Evolutionary conservation across 163 green algal species (phyloP).

Genomic region (Chloromonas sp.): DNA sequence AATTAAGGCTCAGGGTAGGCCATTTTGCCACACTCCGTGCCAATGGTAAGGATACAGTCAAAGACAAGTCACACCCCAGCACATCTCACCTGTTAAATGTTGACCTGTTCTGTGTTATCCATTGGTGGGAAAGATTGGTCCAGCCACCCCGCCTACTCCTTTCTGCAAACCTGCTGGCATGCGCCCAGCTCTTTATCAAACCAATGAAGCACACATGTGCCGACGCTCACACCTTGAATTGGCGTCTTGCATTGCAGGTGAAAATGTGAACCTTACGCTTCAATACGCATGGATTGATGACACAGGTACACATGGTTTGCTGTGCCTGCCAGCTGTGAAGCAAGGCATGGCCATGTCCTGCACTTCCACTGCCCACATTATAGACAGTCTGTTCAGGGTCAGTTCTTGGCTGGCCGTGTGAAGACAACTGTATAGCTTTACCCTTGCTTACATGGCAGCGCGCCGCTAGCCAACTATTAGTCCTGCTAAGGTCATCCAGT

Average conservation of each 20-base stretch:
- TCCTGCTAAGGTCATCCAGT: no score
- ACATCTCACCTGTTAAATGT: no score
- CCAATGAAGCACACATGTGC: neutral
- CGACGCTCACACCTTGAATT: neutral
- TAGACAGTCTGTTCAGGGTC: neutral
- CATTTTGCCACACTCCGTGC: no score
- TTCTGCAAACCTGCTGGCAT: neutral
- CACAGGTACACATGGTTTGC: no score
- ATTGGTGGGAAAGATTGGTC: no score
- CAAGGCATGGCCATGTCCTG: neutral
- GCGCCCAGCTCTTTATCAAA: neutral
- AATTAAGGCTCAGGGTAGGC: no score
- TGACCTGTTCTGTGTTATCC: no score
- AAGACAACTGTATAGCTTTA: neutral
- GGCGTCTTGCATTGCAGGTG: neutral
- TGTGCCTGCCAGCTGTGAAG: neutral
- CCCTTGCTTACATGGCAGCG: no score
- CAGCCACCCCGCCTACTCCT: no score
- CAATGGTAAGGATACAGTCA: no score
- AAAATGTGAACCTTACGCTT: neutral
- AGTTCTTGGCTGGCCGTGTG: neutral
- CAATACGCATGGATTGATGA: neutral
- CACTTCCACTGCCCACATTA: neutral
- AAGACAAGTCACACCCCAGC: no score
- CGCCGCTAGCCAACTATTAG: no score